These are phyloP conservation scores for Aphanocladium album DNA, from an alignment of 2,329 filamentous ascomycete genomes.

Conservation along the genomic window DNA sequence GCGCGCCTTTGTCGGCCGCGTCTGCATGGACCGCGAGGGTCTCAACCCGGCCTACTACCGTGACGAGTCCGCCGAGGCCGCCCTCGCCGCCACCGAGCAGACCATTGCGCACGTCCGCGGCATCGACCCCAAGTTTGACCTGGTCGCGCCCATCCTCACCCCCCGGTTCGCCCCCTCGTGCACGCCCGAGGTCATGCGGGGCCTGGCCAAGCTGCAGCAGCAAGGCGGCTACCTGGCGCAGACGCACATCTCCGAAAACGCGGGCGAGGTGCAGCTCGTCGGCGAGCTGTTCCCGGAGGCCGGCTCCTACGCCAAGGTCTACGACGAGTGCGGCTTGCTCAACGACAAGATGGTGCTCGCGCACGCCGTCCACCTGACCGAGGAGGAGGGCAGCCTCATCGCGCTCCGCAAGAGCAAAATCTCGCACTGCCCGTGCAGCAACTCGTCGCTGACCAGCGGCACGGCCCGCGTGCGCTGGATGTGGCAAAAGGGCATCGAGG, in stretches of 20 bases:
- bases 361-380: constrained; percentile 72
- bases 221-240: constrained; percentile 66
- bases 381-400: constrained; percentile 62
- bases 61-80: constrained; percentile 60
- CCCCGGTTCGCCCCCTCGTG: constrained; percentile 63
- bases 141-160: constrained; percentile 78
- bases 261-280: constrained; percentile 67
- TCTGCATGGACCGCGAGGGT: constrained; percentile 79
- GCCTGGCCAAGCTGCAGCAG: constrained; percentile 59
- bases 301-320: constrained; percentile 68
- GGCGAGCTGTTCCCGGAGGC: constrained; percentile 60
- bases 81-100: constrained; percentile 50
- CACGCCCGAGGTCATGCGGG: constrained; percentile 53
- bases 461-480: constrained; percentile 69
- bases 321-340: constrained; percentile 68
- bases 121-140: constrained; percentile 59
- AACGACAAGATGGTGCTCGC: constrained; percentile 73
- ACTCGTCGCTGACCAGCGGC: constrained; percentile 76
- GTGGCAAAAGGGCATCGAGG: constrained; percentile 66
- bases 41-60: constrained; percentile 73
- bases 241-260: constrained; percentile 87
- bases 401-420: constrained; percentile 59
- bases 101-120: constrained; percentile 60
- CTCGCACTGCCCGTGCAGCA: constrained; percentile 82
- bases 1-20: constrained; percentile 82